Base-by-base conservation (phyloP, 106 monocot genomes). In the Allium fistulosum region DNA sequence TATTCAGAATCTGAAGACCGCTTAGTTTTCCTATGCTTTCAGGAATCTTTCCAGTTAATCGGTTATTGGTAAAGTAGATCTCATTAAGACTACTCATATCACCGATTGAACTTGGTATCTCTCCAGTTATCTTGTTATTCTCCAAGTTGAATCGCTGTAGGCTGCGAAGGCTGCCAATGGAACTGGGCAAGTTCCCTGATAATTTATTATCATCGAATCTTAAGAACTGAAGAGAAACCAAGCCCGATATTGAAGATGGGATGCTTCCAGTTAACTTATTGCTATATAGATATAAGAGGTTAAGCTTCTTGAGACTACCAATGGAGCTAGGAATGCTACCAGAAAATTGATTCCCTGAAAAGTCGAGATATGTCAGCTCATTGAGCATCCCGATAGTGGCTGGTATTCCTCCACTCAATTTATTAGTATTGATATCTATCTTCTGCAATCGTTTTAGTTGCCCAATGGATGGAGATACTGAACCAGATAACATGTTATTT, bases 181-280 rank as follows among this genome's bases (percentile, higher is more conserved):
- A 73, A 28, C 13, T 16, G 5, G 81, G 81, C 7, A 81, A 57
- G 2, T 3, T 51, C 7, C 81, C 77, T 17, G 72, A 59, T 27
- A 81, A 57, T 0, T n/a, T 56, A 56, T 77, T 81, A 17, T 69
- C 61, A 0, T 49, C 64, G 46, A 81, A 16, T 6, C 73, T 12
- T 14, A 61, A 74, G 65, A 77, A 77, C 46, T 70, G 68, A 53
- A 81, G 69, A 11, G 73, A 77, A 9, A 52, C n/a, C 77, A 81
- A 67, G n/a, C 69, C 51, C 10, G 68, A 62, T 45, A 77, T 77
- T 49, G 77, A 63, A 17, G 77, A 49, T 6, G 77, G 81, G 26
- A 81, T 69, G 72, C 10, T 26, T 45, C 81, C 77, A 2, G 52
- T 65, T 11, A 77, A 26, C 3, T 27, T 15, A 57, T 81, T 81